Evolutionary conservation across 179 eudicot species (phyloP).

Genomic region (Heliamphora pulchella): DNA sequence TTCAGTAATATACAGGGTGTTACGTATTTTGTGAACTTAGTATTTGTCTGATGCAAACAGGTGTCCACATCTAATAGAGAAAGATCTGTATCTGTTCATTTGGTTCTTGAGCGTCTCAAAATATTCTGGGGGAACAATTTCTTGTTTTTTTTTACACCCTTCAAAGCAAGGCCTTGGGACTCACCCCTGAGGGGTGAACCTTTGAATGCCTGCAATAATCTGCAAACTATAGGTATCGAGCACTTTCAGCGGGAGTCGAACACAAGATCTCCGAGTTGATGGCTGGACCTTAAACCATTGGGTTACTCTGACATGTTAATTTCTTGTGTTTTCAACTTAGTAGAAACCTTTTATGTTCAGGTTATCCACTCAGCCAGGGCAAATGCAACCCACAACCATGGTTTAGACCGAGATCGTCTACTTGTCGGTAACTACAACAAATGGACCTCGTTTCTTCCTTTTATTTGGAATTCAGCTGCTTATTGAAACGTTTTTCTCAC

Average conservation of each 20-base stretch:
- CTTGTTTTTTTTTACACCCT: no score
- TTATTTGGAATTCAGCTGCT: not conserved
- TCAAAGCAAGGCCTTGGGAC: no score
- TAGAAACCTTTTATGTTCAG: slow-evolving; percentile 29
- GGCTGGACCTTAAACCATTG: no score
- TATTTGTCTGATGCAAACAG: not conserved
- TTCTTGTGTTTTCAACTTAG: not conserved
- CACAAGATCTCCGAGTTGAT: no score
- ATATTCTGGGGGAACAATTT: not conserved
- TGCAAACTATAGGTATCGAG: no score
- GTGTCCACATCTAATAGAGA: not conserved
- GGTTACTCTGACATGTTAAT: no score
- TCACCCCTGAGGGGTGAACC: no score
- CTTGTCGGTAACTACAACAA: slow-evolving; percentile 62
- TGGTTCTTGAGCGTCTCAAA: not conserved
- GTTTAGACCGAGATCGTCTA: slow-evolving; percentile 76
- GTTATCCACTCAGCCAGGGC: slow-evolving; percentile 94
- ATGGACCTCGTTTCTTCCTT: not conserved
- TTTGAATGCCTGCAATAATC: no score
- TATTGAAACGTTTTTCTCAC: slow-evolving; percentile 5
- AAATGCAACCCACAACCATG: slow-evolving; percentile 88
- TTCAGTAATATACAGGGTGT: no score
- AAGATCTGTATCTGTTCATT: not conserved
- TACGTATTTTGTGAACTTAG: not conserved
- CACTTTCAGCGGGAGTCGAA: no score